phyloP scores from a whole-genome alignment of 345 rosid genomes.

The Heritiera littoralis region DNA sequence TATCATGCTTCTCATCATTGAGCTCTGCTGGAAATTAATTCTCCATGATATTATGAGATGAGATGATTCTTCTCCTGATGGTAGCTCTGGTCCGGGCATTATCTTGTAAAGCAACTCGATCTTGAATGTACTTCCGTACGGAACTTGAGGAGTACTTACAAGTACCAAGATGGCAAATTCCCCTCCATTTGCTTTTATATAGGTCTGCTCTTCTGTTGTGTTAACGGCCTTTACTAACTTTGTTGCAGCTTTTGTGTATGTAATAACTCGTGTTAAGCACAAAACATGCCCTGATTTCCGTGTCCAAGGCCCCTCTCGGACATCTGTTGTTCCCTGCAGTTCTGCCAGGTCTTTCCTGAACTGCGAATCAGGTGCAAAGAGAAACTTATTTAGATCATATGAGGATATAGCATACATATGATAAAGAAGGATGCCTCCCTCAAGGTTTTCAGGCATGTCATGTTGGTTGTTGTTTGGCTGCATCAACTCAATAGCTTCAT shows the following conservation, averaged over 20 bases:
- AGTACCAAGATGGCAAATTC: conserved; percentile 52
- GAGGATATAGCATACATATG: conserved; percentile 47
- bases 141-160: conserved; percentile 83
- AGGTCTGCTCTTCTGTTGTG: conserved; percentile 78
- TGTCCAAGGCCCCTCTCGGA: conserved; percentile 75
- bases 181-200: conserved; percentile 54
- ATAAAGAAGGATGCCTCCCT: conserved; percentile 74
- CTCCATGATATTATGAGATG: conserved; percentile 75
- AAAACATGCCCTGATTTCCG: conserved; percentile 48
- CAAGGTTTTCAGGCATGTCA: conserved; percentile 71
- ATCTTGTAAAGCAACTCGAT: conserved; percentile 81
- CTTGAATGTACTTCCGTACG: conserved; percentile 68
- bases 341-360: conserved; percentile 71
- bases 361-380: conserved; percentile 68
- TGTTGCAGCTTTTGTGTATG: conserved; percentile 69
- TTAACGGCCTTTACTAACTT: conserved; percentile 78
- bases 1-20: conserved; percentile 83
- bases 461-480: conserved; percentile 41
- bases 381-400: conserved; percentile 55
- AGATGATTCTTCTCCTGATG: conserved; percentile 58
- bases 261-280: conserved; percentile 46
- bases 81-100: conserved; percentile 49
- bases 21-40: conserved; percentile 59
- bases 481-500: conserved; percentile 63
- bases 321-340: conserved; percentile 59